Evolutionary conservation across 2,329 filamentous ascomycete genomes (phyloP), one percentile per base, ranked within the genome.

Genomic region (Aspergillus aculeatinus): DNA sequence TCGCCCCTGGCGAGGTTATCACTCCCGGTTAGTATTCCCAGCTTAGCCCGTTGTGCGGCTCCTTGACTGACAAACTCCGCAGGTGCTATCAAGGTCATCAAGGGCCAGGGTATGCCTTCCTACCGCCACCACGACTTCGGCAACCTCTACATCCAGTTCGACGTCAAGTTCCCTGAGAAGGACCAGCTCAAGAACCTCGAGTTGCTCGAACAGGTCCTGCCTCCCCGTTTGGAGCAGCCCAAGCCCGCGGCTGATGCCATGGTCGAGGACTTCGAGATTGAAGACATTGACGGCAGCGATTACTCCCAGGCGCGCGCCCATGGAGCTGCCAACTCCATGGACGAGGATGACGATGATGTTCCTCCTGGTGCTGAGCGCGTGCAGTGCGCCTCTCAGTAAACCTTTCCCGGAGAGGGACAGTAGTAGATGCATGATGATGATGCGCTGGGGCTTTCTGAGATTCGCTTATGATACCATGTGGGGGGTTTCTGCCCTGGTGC

Each of bases 31-130:
- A 79, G 89, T 70, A 60, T 29, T 29, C 44, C 56, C 57, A 23
- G 62, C 63, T 39, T 10, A 4, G n/a, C 19, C 16, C 21, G 10
- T 25, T 4, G n/a, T 16, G 2, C 12, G 11, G 11, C 5, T 6
- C 52, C 12, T 31, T 42, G 21, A 25, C 60, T 64, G 62, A 61
- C 39, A 58, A 63, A 47, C 58, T 56, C n/a, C 42, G 61, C 69
- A 96, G 95, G 91, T 68, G 83, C 91, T 67, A 86, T 98, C 76
- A 98, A 97, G 83, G 90, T 96, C 79, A 89, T 99, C 72, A 91
- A 91, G 67, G 93, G 92, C 66, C 95, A 99, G 80, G 95, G 95
- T 76, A 99, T 99, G 95, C 95, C 95, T 48, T 96, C 95, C 4
- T 90, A 87, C 79, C 88, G 95, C 70, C 95, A 98, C 79, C 95